phyloP scores from a whole-genome alignment of 768 basidiomycete genomes.

The Rhodotorula toruloides region DNA sequence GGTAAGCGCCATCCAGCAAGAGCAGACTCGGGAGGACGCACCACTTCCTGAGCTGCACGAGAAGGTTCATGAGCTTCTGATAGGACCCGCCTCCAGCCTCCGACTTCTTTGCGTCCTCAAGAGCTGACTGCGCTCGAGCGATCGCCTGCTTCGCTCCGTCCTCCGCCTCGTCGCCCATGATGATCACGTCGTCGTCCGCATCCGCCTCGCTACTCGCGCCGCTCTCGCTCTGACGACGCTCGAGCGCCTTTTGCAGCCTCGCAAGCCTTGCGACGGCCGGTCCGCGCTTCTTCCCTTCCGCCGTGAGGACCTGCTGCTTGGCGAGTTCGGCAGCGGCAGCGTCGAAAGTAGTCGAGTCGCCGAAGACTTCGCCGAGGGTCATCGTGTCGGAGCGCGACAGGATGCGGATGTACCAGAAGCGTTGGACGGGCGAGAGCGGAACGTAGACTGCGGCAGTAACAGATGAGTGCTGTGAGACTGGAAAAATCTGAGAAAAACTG shows the following conservation, averaged over 20 bases:
- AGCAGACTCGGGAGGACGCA: neutral
- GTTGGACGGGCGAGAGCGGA: conserved; percentile 52
- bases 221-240: neutral
- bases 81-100: neutral
- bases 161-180: too few species aligned
- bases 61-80: neutral
- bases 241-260: neutral
- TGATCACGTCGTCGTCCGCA: conserved; percentile 21
- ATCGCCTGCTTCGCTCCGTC: conserved; percentile 39
- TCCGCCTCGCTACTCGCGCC: neutral
- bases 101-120: neutral
- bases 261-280: neutral
- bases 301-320: neutral
- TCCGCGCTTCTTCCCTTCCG: neutral
- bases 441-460: conserved; percentile 37
- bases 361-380: conserved; percentile 55
- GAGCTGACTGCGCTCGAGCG: neutral
- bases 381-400: conserved; percentile 55
- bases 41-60: conserved; percentile 20
- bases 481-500: conserved; percentile 49
- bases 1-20: neutral
- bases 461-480: too few species aligned
- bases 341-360: conserved; percentile 40
- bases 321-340: neutral
- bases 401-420: conserved; percentile 60